These are phyloP conservation scores for Anethum foeniculum DNA, from an alignment of 140 eudicot species.

Conservation along the genomic window DNA sequence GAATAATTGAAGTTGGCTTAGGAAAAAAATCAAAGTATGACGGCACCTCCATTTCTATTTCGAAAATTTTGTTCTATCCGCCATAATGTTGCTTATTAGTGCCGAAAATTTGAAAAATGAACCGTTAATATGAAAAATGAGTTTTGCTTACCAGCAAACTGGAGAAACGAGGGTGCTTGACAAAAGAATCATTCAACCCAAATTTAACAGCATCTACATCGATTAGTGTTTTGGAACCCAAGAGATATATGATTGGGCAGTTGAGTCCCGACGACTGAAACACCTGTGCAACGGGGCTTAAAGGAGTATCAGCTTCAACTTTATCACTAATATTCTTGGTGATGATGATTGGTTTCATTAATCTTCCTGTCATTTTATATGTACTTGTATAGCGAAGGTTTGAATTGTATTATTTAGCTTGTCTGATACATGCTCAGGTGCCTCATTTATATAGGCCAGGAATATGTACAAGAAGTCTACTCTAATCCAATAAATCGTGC, in stretches of 20 bases:
- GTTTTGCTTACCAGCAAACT: slow-evolving; percentile 2
- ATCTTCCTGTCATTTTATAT: neutral
- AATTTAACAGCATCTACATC: neutral
- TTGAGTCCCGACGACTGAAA: neutral
- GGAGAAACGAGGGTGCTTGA: slow-evolving; percentile 20
- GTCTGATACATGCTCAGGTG: too few relatives aligned
- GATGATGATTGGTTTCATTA: neutral
- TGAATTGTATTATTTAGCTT: too few relatives aligned
- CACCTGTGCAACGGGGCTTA: neutral
- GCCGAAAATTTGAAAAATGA: too few relatives aligned
- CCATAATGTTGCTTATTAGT: too few relatives aligned
- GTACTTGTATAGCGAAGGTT: too few relatives aligned
- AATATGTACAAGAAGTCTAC: too few relatives aligned
- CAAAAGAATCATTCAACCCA: neutral
- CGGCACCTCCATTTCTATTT: too few relatives aligned
- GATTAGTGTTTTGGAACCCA: neutral
- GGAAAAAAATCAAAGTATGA: too few relatives aligned
- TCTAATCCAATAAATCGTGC: too few relatives aligned
- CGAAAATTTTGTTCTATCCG: too few relatives aligned
- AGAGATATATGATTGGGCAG: neutral
- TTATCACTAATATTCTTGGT: neutral
- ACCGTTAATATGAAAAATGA: neutral
- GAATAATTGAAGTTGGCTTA: too few relatives aligned
- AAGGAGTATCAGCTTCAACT: neutral
- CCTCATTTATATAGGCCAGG: too few relatives aligned